Evolutionary conservation across 192 early-diverging fungal genomes (phyloP).

Genomic region (Podila horticola): DNA sequence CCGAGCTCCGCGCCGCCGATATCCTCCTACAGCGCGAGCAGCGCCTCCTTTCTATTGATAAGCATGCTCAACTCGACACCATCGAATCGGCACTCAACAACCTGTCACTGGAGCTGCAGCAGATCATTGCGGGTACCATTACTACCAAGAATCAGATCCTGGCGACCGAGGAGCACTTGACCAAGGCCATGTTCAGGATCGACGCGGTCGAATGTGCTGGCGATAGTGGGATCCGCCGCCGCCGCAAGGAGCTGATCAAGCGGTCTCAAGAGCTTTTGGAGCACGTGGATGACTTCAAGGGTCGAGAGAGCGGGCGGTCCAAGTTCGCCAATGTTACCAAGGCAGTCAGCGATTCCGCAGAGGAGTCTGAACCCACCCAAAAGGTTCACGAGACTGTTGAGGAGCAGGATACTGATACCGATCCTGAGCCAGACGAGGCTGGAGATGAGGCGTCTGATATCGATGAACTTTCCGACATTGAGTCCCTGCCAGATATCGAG

Average conservation of each 20-base stretch:
- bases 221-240: slow-evolving; percentile 17
- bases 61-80: slow-evolving; percentile 25
- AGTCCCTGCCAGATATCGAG: slow-evolving; percentile 37
- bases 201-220: slow-evolving; percentile 31
- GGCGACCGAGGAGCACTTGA: slow-evolving; percentile 22
- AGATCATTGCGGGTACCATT: slow-evolving; percentile 17
- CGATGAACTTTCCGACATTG: background rate
- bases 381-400: background rate
- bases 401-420: background rate
- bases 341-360: background rate
- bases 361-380: background rate
- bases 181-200: slow-evolving; percentile 35
- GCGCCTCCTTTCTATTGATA: slow-evolving; percentile 8
- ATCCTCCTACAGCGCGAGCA: slow-evolving; percentile 30
- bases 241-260: slow-evolving; percentile 45
- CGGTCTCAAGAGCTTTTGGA: slow-evolving; percentile 30
- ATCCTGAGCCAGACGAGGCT: background rate
- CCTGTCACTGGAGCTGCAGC: slow-evolving; percentile 25
- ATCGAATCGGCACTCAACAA: slow-evolving; percentile 18
- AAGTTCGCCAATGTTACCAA: background rate
- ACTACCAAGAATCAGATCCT: slow-evolving; percentile 27
- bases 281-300: slow-evolving; percentile 23
- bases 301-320: background rate
- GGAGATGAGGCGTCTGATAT: background rate
- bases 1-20: slow-evolving; percentile 38